Evolutionary conservation across 176 grass and related monocot genomes (phyloP), one percentile per base, ranked within the genome.

Genomic region (Luzula sylvatica): DNA sequence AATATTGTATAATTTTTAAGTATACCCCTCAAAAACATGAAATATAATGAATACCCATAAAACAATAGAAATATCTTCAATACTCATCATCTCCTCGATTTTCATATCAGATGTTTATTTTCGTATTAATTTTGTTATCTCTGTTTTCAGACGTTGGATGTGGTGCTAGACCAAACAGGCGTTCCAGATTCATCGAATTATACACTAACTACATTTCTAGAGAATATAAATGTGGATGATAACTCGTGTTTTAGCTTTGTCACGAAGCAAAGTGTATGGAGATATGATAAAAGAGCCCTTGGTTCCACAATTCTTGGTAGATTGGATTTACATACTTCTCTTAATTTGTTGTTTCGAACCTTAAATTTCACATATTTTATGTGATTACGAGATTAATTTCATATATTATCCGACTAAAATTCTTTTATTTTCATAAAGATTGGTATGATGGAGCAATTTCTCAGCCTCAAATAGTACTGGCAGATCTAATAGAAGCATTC

Each of bases 401-500:
- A n/a, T n/a, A n/a, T n/a, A n/a, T n/a, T n/a, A n/a, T n/a, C n/a
- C n/a, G 22, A 38, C 73, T 66, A 74, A 15, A 5, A 5, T 41
- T 47, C 65, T 65, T 49, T 21, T 21, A 27, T 22, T 65, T 73
- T 66, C 5, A 3, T 59, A 56, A 67, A 98, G 86, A 98, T 72
- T 98, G 93, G 93, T 80, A 74, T 21, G 78, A 98, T 58, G 86
- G 93, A 80, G 86, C 93, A 47, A 72, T 98, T 32, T 80, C 86
- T 23, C 93, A 98, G 61, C 82, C 93, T 3, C 86, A 98, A 65
- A 19, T 92, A 66, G 93, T 87, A 71, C 65, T 98, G 77, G 86
- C 81, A 62, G 86, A 98, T 62, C 68, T 98, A 40, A 87, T 77
- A 25, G 78, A 90, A 76, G 69, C 65, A 66, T 87, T 90, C 71